A percentile compares a stretch with the other conserved stretches of the same genome.
phyloP scores from a whole-genome alignment of 192 early-diverging fungal species.

The Lobulomyces angularis region DNA sequence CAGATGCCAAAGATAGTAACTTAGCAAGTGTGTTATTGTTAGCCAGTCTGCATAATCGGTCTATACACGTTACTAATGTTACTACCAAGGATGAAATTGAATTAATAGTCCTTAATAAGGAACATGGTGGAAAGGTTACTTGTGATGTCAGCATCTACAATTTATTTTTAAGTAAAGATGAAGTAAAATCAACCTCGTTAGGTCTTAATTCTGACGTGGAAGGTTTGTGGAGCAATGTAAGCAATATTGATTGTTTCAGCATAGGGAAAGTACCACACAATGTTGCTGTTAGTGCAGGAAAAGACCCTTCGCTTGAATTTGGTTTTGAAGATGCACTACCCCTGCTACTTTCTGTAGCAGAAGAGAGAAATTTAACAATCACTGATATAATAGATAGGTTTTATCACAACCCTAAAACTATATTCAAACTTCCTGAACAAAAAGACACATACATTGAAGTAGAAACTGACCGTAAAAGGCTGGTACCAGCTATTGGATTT shows the following conservation, averaged over 20 bases:
- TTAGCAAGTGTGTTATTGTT: constrained; percentile 80
- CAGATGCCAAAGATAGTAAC: constrained; percentile 73
- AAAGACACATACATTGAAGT: constrained; percentile 84
- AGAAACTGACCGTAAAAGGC: constrained; percentile 62
- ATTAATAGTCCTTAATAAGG: constrained; percentile 73
- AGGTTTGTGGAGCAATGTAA: constrained; percentile 70
- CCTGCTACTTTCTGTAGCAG: constrained; percentile 69
- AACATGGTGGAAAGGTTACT: constrained; percentile 72
- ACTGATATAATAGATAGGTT: constrained; percentile 63
- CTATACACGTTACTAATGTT: constrained; percentile 85
- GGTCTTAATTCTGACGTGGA: constrained; percentile 42
- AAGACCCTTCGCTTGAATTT: constrained; percentile 19
- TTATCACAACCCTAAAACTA: constrained; percentile 74
- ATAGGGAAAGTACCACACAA: constrained; percentile 58
- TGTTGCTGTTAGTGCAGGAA: constrained; percentile 41
- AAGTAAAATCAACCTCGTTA: constrained; percentile 7
- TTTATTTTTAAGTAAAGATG: constrained; percentile 59
- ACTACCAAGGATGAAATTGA: constrained; percentile 65
- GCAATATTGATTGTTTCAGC: constrained; percentile 83
- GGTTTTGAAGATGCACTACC: constrained; percentile 61
- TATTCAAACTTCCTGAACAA: constrained; percentile 88
- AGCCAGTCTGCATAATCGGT: constrained; percentile 65
- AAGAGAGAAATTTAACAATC: constrained; percentile 61
- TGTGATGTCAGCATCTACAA: constrained; percentile 86
- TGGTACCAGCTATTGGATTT: constrained; percentile 21